phyloP scores from a whole-genome alignment of 768 basidiomycete genomes.

The Tricholoma hemisulphureum region DNA sequence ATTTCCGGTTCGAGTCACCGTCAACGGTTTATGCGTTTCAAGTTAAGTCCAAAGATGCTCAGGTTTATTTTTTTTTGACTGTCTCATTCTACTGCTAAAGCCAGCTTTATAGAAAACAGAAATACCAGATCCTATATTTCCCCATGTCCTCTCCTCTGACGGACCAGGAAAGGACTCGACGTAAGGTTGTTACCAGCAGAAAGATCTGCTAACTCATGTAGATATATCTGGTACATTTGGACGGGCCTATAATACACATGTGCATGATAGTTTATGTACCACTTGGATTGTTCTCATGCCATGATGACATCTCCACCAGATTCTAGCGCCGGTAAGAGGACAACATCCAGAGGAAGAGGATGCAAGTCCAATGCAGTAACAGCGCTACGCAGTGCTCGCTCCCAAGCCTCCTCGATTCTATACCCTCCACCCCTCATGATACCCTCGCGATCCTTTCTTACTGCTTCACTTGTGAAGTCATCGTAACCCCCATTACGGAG shows the following conservation, averaged over 20 bases:
- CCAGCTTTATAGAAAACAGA: conserved; percentile 41
- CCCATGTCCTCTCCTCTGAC: conserved; percentile 65
- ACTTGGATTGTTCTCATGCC: conserved; percentile 38
- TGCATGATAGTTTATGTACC: not conserved
- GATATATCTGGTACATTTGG: no score
- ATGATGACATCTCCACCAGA: conserved; percentile 46
- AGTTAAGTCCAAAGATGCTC: conserved; percentile 19
- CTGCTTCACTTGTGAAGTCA: conserved; percentile 73
- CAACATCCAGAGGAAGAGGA: conserved; percentile 37
- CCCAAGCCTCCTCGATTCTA: conserved; percentile 80
- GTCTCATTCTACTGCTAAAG: not conserved
- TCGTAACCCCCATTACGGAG: conserved; percentile 58
- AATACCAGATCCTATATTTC: conserved; percentile 85
- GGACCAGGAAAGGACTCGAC: conserved; percentile 44
- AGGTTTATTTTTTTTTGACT: conserved; percentile 8
- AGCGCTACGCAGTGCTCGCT: conserved; percentile 70
- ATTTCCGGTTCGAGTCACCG: conserved; percentile 10
- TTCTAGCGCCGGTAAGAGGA: conserved; percentile 20
- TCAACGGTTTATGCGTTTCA: conserved; percentile 9
- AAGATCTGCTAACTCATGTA: conserved; percentile 29
- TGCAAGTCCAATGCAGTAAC: conserved; percentile 70
- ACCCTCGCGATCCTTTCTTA: conserved; percentile 71
- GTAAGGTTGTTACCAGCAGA: conserved; percentile 55
- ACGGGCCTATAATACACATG: no score
- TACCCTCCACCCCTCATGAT: conserved; percentile 86